phyloP scores from a whole-genome alignment of 768 basidiomycete species.

The Termitomyces sp. region DNA sequence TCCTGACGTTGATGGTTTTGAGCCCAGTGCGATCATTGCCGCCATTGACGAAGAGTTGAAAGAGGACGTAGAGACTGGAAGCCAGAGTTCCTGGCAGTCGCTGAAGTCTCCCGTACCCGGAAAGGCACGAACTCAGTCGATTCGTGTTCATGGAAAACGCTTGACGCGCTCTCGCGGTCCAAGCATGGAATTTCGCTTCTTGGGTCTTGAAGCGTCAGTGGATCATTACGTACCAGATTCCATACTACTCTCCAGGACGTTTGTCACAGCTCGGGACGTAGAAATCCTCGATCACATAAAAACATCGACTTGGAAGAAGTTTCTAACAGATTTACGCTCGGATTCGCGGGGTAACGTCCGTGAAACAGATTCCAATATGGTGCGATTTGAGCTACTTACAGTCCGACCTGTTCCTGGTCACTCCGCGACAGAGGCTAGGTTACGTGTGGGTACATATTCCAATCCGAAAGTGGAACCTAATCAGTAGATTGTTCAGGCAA shows the following conservation, averaged over 20 bases:
- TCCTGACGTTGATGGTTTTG: constrained; percentile 68
- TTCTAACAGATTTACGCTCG: constrained; percentile 80
- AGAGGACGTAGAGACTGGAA: constrained; percentile 69
- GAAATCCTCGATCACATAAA: constrained; percentile 98
- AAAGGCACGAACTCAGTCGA: constrained; percentile 36
- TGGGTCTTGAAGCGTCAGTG: constrained; percentile 59
- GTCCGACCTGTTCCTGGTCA: constrained; percentile 71
- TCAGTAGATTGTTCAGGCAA: constrained; percentile 51
- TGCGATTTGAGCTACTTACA: constrained; percentile 74
- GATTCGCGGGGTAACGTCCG: constrained; percentile 87
- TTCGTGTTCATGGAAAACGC: constrained; percentile 51
- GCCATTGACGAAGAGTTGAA: constrained; percentile 91
- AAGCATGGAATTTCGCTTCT: constrained; percentile 81
- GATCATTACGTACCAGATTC: constrained; percentile 60
- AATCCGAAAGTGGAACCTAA: not conserved
- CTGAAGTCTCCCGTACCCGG: constrained; percentile 50
- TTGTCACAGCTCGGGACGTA: constrained; percentile 65
- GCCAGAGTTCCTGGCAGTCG: constrained; percentile 90
- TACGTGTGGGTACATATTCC: constrained; percentile 54
- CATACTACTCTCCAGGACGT: constrained; percentile 59
- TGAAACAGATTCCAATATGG: constrained; percentile 92
- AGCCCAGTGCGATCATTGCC: constrained; percentile 75
- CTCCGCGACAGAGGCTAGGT: constrained; percentile 70
- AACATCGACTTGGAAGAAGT: constrained; percentile 98
- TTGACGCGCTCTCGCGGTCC: constrained; percentile 73